Conservation (phyloP, 345 rosid species). For the Ailanthus altissimus region DNA sequence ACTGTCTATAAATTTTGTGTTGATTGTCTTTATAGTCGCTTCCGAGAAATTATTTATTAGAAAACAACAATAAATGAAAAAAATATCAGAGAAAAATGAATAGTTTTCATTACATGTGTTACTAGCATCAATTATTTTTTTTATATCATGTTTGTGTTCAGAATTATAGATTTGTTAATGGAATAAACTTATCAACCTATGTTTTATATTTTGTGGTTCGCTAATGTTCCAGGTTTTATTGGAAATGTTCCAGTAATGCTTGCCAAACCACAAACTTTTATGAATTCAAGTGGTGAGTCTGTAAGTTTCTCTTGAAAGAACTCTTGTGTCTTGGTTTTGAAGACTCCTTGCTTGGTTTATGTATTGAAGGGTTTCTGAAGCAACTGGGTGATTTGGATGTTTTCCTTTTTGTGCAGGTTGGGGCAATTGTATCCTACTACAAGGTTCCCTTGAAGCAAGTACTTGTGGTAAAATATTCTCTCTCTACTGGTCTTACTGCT, state of each 20-base stretch:
- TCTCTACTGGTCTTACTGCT: neutral
- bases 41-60: neutral
- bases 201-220: neutral
- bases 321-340: constrained; percentile 15
- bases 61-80: no score
- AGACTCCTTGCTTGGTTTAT: constrained; percentile 7
- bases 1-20: neutral
- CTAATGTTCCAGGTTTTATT: constrained; percentile 55
- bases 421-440: constrained; percentile 77
- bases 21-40: neutral
- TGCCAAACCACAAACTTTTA: constrained; percentile 94
- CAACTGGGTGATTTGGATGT: constrained; percentile 21
- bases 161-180: neutral
- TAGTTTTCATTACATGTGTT: neutral
- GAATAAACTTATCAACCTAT: no score
- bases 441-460: constrained; percentile 95
- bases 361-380: constrained; percentile 14
- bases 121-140: neutral
- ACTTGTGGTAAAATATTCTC: constrained; percentile 56
- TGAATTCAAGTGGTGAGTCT: constrained; percentile 95
- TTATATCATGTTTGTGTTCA: neutral
- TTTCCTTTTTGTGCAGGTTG: constrained; percentile 79
- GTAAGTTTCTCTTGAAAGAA: constrained; percentile 60
- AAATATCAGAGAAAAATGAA: neutral
- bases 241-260: constrained; percentile 84